Conservation (phyloP, 176 grass and related monocot species). For the Aegilops sharonensis region DNA sequence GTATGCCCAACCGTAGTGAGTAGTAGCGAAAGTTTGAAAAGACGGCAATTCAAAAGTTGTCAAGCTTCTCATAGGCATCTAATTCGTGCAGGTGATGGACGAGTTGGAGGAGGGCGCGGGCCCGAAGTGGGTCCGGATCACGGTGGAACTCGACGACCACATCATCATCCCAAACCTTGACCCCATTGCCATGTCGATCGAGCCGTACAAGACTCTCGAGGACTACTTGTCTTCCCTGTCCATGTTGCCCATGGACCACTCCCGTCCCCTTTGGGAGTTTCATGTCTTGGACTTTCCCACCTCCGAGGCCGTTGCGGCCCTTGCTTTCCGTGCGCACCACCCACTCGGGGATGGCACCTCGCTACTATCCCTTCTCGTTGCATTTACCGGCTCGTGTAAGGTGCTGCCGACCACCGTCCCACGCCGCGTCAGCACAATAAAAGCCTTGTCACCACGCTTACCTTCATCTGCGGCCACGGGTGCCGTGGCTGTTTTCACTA, state of each 20-base stretch:
- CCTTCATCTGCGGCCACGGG: neutral
- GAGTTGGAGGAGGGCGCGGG: conserved; percentile 22
- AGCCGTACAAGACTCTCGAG: conserved; percentile 39
- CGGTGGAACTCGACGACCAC: conserved; percentile 59
- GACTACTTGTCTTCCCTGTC: conserved; percentile 77
- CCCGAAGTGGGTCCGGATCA: conserved; percentile 52
- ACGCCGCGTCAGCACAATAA: conserved; percentile 9
- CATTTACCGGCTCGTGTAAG: conserved; percentile 54
- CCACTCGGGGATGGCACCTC: conserved; percentile 83
- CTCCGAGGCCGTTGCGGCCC: conserved; percentile 40
- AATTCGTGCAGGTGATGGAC: conserved; percentile 31
- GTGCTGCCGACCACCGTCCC: neutral
- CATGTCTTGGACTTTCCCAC: conserved; percentile 81
- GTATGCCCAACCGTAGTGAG: too few species aligned
- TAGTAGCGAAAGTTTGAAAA: too few species aligned
- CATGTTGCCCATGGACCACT: conserved; percentile 38
- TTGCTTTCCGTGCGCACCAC: conserved; percentile 64
- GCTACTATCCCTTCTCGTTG: conserved; percentile 73
- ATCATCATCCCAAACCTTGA: conserved; percentile 56
- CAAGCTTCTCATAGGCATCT: neutral
- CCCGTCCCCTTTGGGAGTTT: conserved; percentile 70
- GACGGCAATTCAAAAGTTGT: too few species aligned
- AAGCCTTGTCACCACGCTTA: conserved; percentile 4
- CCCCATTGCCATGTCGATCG: conserved; percentile 5
- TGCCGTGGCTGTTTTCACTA: neutral